These are phyloP conservation scores for Aspergillus neoniger DNA, from an alignment of 2,329 filamentous ascomycete genomes.

Conservation along the genomic window DNA sequence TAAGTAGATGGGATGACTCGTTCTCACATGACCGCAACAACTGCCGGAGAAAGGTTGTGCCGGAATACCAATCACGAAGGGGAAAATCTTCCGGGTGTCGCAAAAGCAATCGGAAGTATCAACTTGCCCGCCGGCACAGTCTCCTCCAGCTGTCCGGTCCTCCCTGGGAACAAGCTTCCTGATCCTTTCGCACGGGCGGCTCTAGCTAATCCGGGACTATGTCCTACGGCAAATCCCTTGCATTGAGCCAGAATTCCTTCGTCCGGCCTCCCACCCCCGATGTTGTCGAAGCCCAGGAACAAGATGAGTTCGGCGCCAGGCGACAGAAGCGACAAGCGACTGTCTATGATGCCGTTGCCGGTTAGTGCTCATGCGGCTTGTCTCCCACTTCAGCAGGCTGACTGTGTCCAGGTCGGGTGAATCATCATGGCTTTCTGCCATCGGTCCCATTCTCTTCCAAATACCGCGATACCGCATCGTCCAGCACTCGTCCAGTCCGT, in stretches of 20 bases:
- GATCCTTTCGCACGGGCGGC: slow-evolving; percentile 17
- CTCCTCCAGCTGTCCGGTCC: background rate
- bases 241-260: slow-evolving; percentile 24
- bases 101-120: background rate
- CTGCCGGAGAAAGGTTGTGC: background rate
- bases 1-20: background rate
- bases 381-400: slow-evolving; percentile 9
- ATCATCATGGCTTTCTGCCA: slow-evolving; percentile 37
- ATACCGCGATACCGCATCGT: slow-evolving; percentile 38
- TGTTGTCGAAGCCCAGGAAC: background rate
- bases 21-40: background rate
- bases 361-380: slow-evolving; percentile 33
- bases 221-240: slow-evolving; percentile 25
- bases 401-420: slow-evolving; percentile 49
- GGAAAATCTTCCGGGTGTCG: background rate
- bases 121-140: background rate
- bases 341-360: slow-evolving; percentile 62
- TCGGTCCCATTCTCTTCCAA: slow-evolving; percentile 26
- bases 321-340: slow-evolving; percentile 44
- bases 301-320: slow-evolving; percentile 13
- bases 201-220: slow-evolving; percentile 15
- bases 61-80: background rate
- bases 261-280: slow-evolving; percentile 16
- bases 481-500: slow-evolving; percentile 44
- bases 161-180: background rate